phyloP scores from a whole-genome alignment of 495 filamentous ascomycete genomes.

The Polyplosphaeria fusca region DNA sequence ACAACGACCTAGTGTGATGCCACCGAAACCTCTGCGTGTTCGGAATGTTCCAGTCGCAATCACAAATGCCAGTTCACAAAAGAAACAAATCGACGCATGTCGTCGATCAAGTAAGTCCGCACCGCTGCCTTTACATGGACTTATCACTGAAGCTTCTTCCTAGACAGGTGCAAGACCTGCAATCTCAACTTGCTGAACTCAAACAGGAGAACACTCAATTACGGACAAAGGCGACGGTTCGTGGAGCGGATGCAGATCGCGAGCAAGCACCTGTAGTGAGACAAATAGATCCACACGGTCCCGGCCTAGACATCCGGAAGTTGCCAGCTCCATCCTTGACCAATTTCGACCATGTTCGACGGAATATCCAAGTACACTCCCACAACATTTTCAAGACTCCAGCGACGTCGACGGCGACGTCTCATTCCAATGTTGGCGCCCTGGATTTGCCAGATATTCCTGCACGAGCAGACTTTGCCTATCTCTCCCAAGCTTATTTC shows the following conservation, averaged over 20 bases:
- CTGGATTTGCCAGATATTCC: constrained; percentile 65
- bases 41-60: constrained; percentile 90
- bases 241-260: constrained; percentile 57
- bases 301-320: too few relatives aligned
- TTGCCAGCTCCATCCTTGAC: constrained; percentile 58
- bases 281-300: too few relatives aligned
- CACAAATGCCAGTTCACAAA: constrained; percentile 99
- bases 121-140: not conserved
- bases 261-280: constrained; percentile 26
- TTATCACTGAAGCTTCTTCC: not conserved
- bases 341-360: constrained; percentile 67
- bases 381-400: constrained; percentile 79
- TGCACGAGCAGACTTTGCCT: constrained; percentile 65
- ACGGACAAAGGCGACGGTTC: constrained; percentile 53
- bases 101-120: constrained; percentile 78
- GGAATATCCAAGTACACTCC: constrained; percentile 70
- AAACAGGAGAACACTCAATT: constrained; percentile 71
- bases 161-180: constrained; percentile 91
- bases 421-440: too few relatives aligned
- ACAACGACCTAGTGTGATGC: constrained; percentile 69
- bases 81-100: constrained; percentile 98
- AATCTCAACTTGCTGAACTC: constrained; percentile 78
- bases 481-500: constrained; percentile 73
- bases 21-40: constrained; percentile 91
- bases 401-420: too few relatives aligned